phyloP scores from a whole-genome alignment of 1,284 basidiomycete genomes.

The Malassezia yamatoensis region DNA sequence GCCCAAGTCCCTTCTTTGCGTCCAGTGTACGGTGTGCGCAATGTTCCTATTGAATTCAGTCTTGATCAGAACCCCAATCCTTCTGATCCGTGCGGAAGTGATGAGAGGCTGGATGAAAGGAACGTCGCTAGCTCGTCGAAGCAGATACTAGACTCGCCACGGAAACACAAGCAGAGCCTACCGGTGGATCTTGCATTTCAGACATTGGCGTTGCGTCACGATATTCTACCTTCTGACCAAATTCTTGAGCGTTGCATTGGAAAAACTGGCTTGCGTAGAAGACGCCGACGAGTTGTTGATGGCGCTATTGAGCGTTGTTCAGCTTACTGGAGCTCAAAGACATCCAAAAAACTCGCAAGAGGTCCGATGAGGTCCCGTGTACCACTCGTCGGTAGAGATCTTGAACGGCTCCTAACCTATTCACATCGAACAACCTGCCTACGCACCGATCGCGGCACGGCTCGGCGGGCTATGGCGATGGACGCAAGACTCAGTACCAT shows the following conservation, averaged over 20 bases:
- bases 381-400: slow-evolving; percentile 2
- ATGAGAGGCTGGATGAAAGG: no score
- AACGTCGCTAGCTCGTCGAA: no score
- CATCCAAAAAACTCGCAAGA: background rate
- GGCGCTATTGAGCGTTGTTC: slow-evolving; percentile 7
- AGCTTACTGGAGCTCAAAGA: slow-evolving; percentile 10
- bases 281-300: slow-evolving; percentile 7
- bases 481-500: background rate
- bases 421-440: slow-evolving; percentile 1
- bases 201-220: slow-evolving; percentile 6
- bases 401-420: slow-evolving; percentile 3
- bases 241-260: no score
- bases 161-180: background rate
- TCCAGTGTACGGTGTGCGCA: slow-evolving; percentile 2
- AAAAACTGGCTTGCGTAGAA: background rate
- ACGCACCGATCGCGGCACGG: background rate
- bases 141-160: background rate
- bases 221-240: slow-evolving; percentile 2
- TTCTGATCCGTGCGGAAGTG: background rate
- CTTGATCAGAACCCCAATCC: background rate
- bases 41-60: slow-evolving; percentile 3
- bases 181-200: background rate
- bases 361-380: slow-evolving; percentile 8
- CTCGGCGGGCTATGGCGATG: background rate
- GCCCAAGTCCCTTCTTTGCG: background rate